Base-by-base conservation (phyloP, 2,329 filamentous ascomycete genomes). In the Fusarium miscanthi region DNA sequence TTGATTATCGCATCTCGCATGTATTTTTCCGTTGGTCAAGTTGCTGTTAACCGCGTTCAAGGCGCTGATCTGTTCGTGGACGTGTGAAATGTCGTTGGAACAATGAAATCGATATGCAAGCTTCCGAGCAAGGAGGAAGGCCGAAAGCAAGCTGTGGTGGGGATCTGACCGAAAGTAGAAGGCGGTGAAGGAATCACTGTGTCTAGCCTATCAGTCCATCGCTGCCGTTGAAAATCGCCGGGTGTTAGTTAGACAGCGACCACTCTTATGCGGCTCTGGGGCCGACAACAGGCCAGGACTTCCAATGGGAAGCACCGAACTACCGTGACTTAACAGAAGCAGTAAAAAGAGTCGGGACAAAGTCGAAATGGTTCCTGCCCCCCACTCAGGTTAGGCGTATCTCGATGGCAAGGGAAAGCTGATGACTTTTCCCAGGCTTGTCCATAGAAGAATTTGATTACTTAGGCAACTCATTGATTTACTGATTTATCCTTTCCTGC, bases 301-400 rank as follows among this genome's bases (percentile, higher is more conserved):
- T 69, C 52, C 57, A 68, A 57, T 58, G 45, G 30, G 33, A 58
- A 57, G 17, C 25, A 21, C 52, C 52, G n/a, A 35, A 31, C 49
- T 51, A 66, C 38, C 33, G 40, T 67, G 35, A 48, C 48, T 62
- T 58, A 48, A 67, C 41, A 52, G 63, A 71, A 67, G 57, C 31
- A 54, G 52, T 63, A 69, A 63, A 70, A 59, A 54, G 53, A 66
- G 41, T 57, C 52, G 42, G 62, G 61, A 64, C 59, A 58, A 73
- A 58, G 53, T 69, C 58, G 62, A 72, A 69, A 74, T 73, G 63
- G 74, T 73, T 74, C 65, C 68, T 66, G 59, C 70, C 74, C 63
- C 63, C 70, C 73, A 73, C 74, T 66, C 67, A 59, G 48, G 41
- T 59, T 70, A 66, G 52, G 46, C 66, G 52, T 70, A 69, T 60